Evolutionary conservation across 2,329 filamentous ascomycete species (phyloP).

Genomic region (Septoria linicola): DNA sequence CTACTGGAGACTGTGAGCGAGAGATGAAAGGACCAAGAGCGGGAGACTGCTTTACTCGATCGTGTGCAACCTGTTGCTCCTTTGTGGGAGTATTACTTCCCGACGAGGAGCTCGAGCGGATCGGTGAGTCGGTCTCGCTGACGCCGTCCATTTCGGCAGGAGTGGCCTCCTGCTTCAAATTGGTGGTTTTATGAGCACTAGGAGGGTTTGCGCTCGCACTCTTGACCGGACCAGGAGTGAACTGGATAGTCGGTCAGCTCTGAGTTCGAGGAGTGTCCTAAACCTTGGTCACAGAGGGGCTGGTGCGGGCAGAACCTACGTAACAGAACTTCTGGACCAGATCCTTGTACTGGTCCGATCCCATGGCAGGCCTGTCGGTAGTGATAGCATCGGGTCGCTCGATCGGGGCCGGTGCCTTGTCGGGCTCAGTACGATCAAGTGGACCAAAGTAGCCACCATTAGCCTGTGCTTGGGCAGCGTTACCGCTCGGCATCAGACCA

Average conservation of each 20-base stretch:
- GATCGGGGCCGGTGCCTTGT: constrained; percentile 29
- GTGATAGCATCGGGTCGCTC: constrained; percentile 55
- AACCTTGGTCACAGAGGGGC: constrained; percentile 34
- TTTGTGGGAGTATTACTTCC: constrained; percentile 30
- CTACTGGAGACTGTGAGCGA: constrained; percentile 36
- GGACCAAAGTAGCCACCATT: constrained; percentile 42
- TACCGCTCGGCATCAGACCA: constrained; percentile 40
- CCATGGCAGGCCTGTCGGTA: constrained; percentile 66
- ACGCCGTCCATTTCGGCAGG: constrained; percentile 18
- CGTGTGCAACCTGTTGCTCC: constrained; percentile 32
- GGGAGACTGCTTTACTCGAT: constrained; percentile 24
- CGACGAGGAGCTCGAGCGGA: constrained; percentile 28
- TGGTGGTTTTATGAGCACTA: constrained; percentile 11
- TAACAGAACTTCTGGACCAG: constrained; percentile 99
- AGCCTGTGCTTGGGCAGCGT: constrained; percentile 41
- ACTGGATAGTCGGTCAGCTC: constrained; percentile 38
- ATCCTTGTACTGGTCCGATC: constrained; percentile 91
- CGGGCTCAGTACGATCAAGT: constrained; percentile 36
- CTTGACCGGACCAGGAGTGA: constrained; percentile 37
- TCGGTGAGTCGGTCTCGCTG: constrained; percentile 19
- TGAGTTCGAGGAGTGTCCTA: constrained; percentile 23
- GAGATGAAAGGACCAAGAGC: constrained; percentile 32
- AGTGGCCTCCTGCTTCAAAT: constrained; percentile 5
- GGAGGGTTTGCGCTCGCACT: constrained; percentile 23
- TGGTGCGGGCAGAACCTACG: constrained; percentile 68